Evolutionary conservation across 2,329 filamentous ascomycete species (phyloP), one percentile per base, ranked within the genome.

Genomic region (Neonectria neomacrospora): DNA sequence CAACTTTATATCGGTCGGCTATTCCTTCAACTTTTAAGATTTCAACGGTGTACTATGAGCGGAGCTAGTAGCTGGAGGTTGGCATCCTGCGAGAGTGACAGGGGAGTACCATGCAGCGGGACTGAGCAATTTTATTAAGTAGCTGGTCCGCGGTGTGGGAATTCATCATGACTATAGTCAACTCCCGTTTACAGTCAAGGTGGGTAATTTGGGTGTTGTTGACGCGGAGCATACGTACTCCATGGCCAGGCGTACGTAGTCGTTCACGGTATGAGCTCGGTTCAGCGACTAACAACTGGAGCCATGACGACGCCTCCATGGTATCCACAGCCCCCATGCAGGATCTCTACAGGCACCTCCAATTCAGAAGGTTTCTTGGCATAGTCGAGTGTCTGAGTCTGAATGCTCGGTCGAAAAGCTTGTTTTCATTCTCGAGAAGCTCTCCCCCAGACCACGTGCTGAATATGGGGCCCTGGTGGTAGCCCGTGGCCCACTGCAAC

Each of bases 201-300:
- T 32, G 11, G 26, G 14, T 18, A n/a, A 12, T n/a, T 18, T 6
- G 47, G 32, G 14, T 14, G 30, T 37, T 34, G 37, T 59, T 26
- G 39, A 59, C 61, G 61, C 41, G 55, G 51, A 63, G 61, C 61
- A n/a, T 63, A 63, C 61, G 61, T 51, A 59, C 26, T 11, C 48
- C 41, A 53, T 6, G n/a, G 18, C 39, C 41, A 44, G 41, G 48
- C 34, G 18, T 62, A 62, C 59, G 59, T 62, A 62, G n/a, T n/a
- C 23, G 23, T 26, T 26, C 23, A 6, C 16, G 32, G 32, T 7
- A 37, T 37, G 32, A 26, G 42, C 23, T 32, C 50, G 22, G 39
- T 18, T n/a, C 45, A 10, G 26, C 12, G 6, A 26, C 41, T 34
- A 22, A 32, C 18, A 28, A 7, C 14, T n/a, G 34, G 6, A 28